Evolutionary conservation across 2,329 filamentous ascomycete genomes (phyloP).

Genomic region (Ceratocystis variospora): DNA sequence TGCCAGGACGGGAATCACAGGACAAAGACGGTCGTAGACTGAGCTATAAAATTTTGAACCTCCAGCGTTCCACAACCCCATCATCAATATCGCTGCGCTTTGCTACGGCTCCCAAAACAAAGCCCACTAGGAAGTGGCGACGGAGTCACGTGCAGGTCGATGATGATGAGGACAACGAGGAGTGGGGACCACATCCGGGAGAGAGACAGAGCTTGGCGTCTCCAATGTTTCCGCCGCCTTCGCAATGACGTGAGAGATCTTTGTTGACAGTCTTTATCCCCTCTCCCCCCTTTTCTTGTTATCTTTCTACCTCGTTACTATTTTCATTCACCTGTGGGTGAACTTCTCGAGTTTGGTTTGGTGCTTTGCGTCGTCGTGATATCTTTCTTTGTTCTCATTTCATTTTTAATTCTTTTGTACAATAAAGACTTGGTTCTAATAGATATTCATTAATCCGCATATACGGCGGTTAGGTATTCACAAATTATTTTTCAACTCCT

Average conservation of each 20-base stretch:
- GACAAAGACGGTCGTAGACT: slow-evolving; percentile 14
- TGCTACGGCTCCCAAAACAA: slow-evolving; percentile 14
- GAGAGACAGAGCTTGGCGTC: slow-evolving; percentile 9
- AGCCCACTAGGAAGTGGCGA: slow-evolving; percentile 1
- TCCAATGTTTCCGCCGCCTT: slow-evolving; percentile 9
- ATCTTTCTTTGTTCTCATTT: background rate
- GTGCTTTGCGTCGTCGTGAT: background rate
- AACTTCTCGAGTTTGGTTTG: background rate
- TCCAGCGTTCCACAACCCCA: slow-evolving; percentile 15
- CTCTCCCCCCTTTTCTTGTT: background rate
- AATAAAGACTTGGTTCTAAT: background rate
- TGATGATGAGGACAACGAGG: slow-evolving; percentile 10
- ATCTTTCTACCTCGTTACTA: background rate
- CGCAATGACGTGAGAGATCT: background rate
- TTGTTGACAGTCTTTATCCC: background rate
- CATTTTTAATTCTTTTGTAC: background rate
- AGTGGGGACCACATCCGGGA: slow-evolving; percentile 15
- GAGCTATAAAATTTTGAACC: slow-evolving; percentile 17
- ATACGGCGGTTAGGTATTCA: background rate
- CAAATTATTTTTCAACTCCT: background rate
- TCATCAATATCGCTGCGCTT: slow-evolving; percentile 17
- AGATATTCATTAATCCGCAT: background rate
- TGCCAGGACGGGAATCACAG: background rate
- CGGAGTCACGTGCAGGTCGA: background rate
- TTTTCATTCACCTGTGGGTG: background rate